Percentiles rank a stretch among this genome's conserved stretches.
These are phyloP conservation scores for Aotearoamyces nothofagi DNA, from an alignment of 2,329 filamentous ascomycete genomes.

Conservation along the genomic window DNA sequence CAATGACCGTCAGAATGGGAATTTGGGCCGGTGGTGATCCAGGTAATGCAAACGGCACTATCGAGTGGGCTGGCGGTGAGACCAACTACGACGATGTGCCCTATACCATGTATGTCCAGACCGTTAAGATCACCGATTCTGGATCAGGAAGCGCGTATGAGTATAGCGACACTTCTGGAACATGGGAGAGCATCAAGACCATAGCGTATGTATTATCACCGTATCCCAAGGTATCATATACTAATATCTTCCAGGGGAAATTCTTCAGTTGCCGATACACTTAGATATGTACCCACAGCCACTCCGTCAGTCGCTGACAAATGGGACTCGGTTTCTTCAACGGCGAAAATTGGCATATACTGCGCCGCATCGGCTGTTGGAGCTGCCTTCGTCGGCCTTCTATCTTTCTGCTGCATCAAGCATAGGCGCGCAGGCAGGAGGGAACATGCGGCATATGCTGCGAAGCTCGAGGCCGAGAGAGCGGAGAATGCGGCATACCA, in stretches of 20 bases:
- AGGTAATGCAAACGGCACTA: conserved; percentile 35
- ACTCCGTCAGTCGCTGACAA: background rate
- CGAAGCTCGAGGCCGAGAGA: background rate
- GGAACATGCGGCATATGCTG: background rate
- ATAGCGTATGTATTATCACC: conserved; percentile 27
- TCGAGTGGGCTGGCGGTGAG: conserved; percentile 54
- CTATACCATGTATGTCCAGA: conserved; percentile 62
- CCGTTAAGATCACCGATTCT: conserved; percentile 39
- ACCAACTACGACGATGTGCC: conserved; percentile 53
- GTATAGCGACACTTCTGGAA: conserved; percentile 45
- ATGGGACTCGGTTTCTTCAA: background rate
- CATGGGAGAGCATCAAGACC: conserved; percentile 47
- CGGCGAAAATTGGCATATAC: background rate
- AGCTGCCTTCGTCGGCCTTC: background rate
- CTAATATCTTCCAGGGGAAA: background rate
- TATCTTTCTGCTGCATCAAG: conserved; percentile 1
- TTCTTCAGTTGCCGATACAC: background rate
- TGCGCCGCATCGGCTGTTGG: background rate
- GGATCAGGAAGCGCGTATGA: conserved; percentile 47
- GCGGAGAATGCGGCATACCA: background rate
- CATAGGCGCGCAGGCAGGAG: background rate
- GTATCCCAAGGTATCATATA: background rate
- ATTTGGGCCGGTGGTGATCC: conserved; percentile 51
- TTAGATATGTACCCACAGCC: background rate
- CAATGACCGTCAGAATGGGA: conserved; percentile 53